Conservation (phyloP, 805 yeast genomes). For the Kodamaea neixiangensis region DNA sequence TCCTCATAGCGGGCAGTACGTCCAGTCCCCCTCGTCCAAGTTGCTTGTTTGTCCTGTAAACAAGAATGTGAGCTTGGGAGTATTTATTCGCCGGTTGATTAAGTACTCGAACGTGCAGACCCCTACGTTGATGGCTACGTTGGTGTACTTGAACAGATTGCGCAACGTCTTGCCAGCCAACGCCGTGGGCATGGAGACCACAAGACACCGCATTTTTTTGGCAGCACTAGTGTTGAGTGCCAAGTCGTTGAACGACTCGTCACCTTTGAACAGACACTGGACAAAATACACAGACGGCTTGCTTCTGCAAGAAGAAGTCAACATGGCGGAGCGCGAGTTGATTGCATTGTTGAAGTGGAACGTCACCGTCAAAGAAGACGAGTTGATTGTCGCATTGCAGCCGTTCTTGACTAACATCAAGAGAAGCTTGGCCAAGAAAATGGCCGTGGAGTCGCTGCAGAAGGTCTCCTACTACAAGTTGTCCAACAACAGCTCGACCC, state of each 20-base stretch:
- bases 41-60: slow-evolving; percentile 26
- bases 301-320: slow-evolving; percentile 73
- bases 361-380: slow-evolving; percentile 67
- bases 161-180: slow-evolving; percentile 78
- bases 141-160: slow-evolving; percentile 78
- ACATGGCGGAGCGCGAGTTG: slow-evolving; percentile 88
- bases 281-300: slow-evolving; percentile 88
- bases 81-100: slow-evolving; percentile 73
- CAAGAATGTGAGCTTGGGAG: slow-evolving; percentile 38
- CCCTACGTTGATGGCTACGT: slow-evolving; percentile 90
- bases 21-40: slow-evolving; percentile 11
- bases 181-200: slow-evolving; percentile 89
- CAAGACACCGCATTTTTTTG: slow-evolving; percentile 88
- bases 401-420: slow-evolving; percentile 80
- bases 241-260: slow-evolving; percentile 86
- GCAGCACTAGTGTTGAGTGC: slow-evolving; percentile 92
- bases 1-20: slow-evolving; percentile 29
- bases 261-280: slow-evolving; percentile 97
- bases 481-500: slow-evolving; percentile 17
- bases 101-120: slow-evolving; percentile 89
- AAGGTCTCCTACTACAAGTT: slow-evolving; percentile 34
- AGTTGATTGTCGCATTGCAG: slow-evolving; percentile 65
- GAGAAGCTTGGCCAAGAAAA: slow-evolving; percentile 38
- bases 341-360: slow-evolving; percentile 85
- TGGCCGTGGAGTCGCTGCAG: slow-evolving; percentile 26